Base-by-base conservation (phyloP, 2,329 filamentous ascomycete genomes). In the Mariannaea elegans region DNA sequence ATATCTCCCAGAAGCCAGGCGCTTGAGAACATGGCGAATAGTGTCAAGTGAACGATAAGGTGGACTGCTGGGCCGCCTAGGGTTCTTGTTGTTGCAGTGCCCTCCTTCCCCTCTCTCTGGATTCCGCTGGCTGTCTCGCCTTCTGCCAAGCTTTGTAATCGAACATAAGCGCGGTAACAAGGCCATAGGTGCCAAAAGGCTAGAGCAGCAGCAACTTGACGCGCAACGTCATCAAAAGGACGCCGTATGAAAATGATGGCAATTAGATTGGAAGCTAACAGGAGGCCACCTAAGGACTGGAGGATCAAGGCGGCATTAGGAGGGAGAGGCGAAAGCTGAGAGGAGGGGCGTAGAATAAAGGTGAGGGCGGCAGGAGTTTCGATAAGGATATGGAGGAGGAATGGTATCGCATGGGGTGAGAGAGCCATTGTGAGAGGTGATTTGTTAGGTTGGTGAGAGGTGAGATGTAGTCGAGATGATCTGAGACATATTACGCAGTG, bases 131-230 rank as follows among this genome's bases (percentile, higher is more conserved):
- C 55, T 18, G 55, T 57, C 24, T 60, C 65, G 18, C 62, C 58
- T 10, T 62, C 63, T n/a, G 50, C 39, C 24, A 62, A 60, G 12
- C 81, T 70, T 36, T 77, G 74, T 14, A 67, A 18, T 10, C 67
- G 64, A 31, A 68, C 61, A 10, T 69, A 73, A 0, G 83, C 83
- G 31, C 83, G 74, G 46, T 77, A 73, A 27, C 75, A 77, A 2
- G 83, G 83, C 73, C 79, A 84, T 1, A 78, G 38, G 56, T 85
- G 83, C 71, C 83, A 85, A 19, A 77, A 77, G 1, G 77, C 81
- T 59, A 85, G 71, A 1, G 79, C 76, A 1, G 75, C 63, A 0
- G 78, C 77, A 2, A 80, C 63, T 18, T 76, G 62, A 7, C 75
- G 72, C 4, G 70, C 69, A 0, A 73, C 71, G 4, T 71, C 54